Base-by-base conservation (phyloP, 2,329 filamentous ascomycete species). In the Penicillium digitatum region DNA sequence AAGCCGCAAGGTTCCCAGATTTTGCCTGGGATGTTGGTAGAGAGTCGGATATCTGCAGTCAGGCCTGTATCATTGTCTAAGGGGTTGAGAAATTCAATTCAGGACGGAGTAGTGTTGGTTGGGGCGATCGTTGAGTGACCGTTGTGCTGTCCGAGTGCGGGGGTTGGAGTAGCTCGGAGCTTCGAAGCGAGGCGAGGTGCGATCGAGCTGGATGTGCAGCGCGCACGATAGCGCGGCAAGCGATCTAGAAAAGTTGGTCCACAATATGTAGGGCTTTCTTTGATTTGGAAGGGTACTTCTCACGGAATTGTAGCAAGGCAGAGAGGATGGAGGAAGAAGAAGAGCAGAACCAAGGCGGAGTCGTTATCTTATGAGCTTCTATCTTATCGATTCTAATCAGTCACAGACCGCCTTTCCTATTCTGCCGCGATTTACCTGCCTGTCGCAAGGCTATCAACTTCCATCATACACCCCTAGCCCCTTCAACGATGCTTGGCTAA, bases 131-230 rank as follows among this genome's bases (percentile, higher is more conserved):
- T 34, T 40, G 39, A 35, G 52, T 51, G 45, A 45, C 47, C 20
- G 32, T 34, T 48, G 31, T 54, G 29, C 35, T 42, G 43, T 53
- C 31, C 26, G 32, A 49, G 22, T 55, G 52, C 52, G 52, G 52
- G 52, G 52, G 47, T 55, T 51, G 52, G 52, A 49, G 51, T 54
- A 55, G 52, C 24, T 51, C 20, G 52, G 47, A 55, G 47, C 52
- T 45, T 18, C 16, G 29, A 51, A 37, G 27, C 34, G n/a, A 39
- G 22, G 22, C 12, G 40, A 45, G 18, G 34, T 12, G 32, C n/a
- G 39, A 44, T 34, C 10, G 16, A 20, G 32, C 16, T 20, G 11
- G n/a, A 24, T 29, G 7, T 51, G 27, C 20, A 39, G 46, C 18
- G 20, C n/a, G 20, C 34, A 45, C n/a, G 8, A 27, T 22, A 39